Conservation (phyloP, 352 stramenopile genomes). For the Sclerospora graminicola region DNA sequence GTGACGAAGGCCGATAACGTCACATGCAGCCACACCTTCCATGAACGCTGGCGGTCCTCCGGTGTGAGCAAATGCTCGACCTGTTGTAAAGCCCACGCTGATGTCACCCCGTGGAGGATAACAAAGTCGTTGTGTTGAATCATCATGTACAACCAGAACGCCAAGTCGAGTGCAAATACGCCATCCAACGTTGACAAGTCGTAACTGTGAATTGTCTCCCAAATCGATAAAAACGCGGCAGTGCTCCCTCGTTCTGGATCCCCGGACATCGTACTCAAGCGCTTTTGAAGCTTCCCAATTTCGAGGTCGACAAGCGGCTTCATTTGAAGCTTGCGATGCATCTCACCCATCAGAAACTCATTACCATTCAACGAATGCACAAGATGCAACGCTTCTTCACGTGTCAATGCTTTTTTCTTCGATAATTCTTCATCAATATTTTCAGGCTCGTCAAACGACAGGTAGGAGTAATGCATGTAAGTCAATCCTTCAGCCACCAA, state of each 20-base stretch:
- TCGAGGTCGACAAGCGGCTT: slow-evolving; percentile 15
- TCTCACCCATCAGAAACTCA: slow-evolving; percentile 15
- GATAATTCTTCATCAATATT: slow-evolving; percentile 2
- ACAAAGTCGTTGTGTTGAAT: slow-evolving; percentile 33
- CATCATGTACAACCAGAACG: slow-evolving; percentile 29
- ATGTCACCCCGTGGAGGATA: slow-evolving; percentile 27
- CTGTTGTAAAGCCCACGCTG: slow-evolving; percentile 27
- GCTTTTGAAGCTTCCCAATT: slow-evolving; percentile 15
- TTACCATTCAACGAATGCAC: slow-evolving; percentile 10
- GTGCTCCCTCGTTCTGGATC: slow-evolving; percentile 15
- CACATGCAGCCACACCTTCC: slow-evolving; percentile 28
- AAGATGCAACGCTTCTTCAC: slow-evolving; percentile 15
- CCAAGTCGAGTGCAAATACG: slow-evolving; percentile 21
- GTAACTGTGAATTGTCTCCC: slow-evolving; percentile 17
- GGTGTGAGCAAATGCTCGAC: slow-evolving; percentile 20
- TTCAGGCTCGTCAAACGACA: slow-evolving; percentile 25
- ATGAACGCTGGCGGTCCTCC: slow-evolving; percentile 17
- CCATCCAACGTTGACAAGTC: slow-evolving; percentile 25
- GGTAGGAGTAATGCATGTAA: slow-evolving; percentile 28
- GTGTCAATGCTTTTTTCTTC: slow-evolving; percentile 11
- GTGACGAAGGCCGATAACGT: slow-evolving; percentile 25
- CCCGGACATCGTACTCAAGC: slow-evolving; percentile 19
- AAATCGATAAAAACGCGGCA: slow-evolving; percentile 20
- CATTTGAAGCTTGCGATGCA: slow-evolving; percentile 15
- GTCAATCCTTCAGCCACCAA: slow-evolving; percentile 28